Percentiles rank a stretch among this genome's conserved stretches.
phyloP scores from a whole-genome alignment of 257 asterid genomes.

The Echites panduratus region DNA sequence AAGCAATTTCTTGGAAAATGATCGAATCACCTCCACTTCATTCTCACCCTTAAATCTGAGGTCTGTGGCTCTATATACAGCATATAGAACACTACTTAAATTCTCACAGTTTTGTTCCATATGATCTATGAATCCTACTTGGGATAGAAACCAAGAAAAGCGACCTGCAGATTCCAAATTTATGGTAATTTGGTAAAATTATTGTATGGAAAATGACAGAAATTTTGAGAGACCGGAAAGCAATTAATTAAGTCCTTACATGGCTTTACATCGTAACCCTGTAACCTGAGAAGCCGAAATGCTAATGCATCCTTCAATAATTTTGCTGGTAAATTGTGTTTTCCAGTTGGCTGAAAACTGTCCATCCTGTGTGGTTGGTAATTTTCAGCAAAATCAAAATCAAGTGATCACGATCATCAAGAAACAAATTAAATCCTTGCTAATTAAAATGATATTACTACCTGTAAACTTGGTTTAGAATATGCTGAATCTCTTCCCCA shows the following conservation, averaged over 20 bases:
- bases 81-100: conserved; percentile 32
- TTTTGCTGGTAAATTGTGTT: conserved; percentile 15
- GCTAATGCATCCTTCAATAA: conserved; percentile 54
- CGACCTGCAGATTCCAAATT: conserved; percentile 22
- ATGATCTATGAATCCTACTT: conserved; percentile 13
- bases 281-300: conserved; percentile 54
- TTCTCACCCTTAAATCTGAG: conserved; percentile 35
- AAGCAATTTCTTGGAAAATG: conserved; percentile 31
- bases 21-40: conserved; percentile 39
- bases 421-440: background rate
- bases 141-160: conserved; percentile 52
- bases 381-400: no score
- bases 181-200: background rate
- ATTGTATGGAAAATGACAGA: background rate
- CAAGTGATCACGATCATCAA: background rate
- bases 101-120: conserved; percentile 31
- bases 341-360: background rate
- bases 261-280: conserved; percentile 38
- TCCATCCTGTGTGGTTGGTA: conserved; percentile 20
- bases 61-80: conserved; percentile 48
- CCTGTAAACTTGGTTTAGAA: conserved; percentile 39
- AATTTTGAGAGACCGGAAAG: no score
- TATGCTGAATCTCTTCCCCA: conserved; percentile 29
- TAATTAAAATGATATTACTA: background rate
- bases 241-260: conserved; percentile 18